phyloP scores from a whole-genome alignment of 441 rosid species.

The Gossypium laxum region DNA sequence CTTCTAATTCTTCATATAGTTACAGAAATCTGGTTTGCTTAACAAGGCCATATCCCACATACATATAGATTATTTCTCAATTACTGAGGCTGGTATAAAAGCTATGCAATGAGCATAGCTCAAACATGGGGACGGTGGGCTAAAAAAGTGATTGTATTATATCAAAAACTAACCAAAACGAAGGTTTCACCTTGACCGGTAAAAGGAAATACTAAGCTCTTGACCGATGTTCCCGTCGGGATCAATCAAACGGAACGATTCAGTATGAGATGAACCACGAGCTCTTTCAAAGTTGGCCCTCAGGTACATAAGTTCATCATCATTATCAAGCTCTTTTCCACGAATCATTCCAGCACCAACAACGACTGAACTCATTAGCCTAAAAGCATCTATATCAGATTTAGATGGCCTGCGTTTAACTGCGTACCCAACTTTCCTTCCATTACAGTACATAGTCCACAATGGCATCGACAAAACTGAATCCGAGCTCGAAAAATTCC shows the following conservation, averaged over 20 bases:
- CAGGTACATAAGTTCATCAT: constrained; percentile 51
- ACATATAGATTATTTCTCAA: background rate
- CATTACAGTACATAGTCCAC: constrained; percentile 70
- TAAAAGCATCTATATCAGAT: constrained; percentile 41
- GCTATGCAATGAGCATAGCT: background rate
- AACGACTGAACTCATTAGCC: constrained; percentile 41
- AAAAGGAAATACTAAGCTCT: constrained; percentile 64
- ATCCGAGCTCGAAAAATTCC: constrained; percentile 1
- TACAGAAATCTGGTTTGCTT: background rate
- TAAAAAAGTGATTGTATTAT: background rate
- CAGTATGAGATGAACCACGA: constrained; percentile 43
- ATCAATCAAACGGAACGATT: constrained; percentile 64
- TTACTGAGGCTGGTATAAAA: background rate
- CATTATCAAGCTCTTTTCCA: constrained; percentile 31
- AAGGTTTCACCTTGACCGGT: constrained; percentile 26
- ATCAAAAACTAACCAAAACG: background rate
- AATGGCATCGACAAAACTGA: constrained; percentile 40
- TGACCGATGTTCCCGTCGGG: constrained; percentile 59
- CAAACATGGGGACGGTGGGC: background rate
- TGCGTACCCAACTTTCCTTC: constrained; percentile 65
- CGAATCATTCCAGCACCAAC: constrained; percentile 57
- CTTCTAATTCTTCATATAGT: background rate
- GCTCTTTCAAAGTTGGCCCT: constrained; percentile 52
- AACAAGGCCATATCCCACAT: background rate
- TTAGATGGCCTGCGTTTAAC: constrained; percentile 40